These are phyloP conservation scores for Boletus vermiculosoides DNA, from an alignment of 768 basidiomycete genomes.

Conservation along the genomic window DNA sequence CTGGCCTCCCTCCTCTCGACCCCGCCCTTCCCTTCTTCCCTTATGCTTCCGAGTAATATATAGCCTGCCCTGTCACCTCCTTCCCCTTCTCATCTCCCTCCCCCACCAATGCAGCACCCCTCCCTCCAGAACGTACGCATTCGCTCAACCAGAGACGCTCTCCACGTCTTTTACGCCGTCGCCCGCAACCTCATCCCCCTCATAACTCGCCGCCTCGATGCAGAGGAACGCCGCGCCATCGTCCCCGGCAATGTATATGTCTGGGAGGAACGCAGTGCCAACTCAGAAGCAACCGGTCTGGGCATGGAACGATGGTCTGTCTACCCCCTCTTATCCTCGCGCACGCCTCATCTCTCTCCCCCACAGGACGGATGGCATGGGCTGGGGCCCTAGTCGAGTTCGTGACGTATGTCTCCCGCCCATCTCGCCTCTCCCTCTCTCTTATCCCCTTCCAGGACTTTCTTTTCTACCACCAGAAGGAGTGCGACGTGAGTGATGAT, in stretches of 20 bases:
- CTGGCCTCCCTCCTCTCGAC: constrained; percentile 20
- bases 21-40: constrained; percentile 14
- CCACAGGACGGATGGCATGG: constrained; percentile 63
- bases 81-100: constrained; percentile 23
- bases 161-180: constrained; percentile 78
- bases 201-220: constrained; percentile 79
- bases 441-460: constrained; percentile 42
- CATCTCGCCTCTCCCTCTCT: background rate
- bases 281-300: constrained; percentile 76
- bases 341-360: background rate
- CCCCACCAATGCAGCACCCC: constrained; percentile 62
- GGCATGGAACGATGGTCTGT: constrained; percentile 82
- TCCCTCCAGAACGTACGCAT: constrained; percentile 76
- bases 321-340: background rate
- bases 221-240: constrained; percentile 75
- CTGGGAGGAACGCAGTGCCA: constrained; percentile 86
- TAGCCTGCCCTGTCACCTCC: constrained; percentile 28
- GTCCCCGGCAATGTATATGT: constrained; percentile 79
- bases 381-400: constrained; percentile 81
- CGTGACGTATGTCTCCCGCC: constrained; percentile 37
- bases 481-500: constrained; percentile 41
- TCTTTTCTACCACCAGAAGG: constrained; percentile 55
- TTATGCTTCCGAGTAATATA: constrained; percentile 34
- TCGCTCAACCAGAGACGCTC: constrained; percentile 75
- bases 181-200: constrained; percentile 65